These are phyloP conservation scores for Agrocybe praecox DNA, from an alignment of 768 basidiomycete species.

Conservation along the genomic window DNA sequence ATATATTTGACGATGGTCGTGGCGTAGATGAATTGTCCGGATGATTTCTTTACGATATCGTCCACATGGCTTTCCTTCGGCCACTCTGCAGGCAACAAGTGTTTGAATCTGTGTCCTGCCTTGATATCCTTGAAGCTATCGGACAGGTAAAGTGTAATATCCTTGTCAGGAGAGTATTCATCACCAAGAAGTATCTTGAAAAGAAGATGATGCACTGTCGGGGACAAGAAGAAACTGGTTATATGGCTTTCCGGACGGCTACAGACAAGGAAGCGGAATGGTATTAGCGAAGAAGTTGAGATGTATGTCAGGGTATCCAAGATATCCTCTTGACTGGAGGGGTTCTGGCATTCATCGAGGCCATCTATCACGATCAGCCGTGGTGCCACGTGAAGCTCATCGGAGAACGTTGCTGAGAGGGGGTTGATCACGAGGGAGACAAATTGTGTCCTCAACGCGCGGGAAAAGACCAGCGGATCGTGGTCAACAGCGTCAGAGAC, in stretches of 20 bases:
- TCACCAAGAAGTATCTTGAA: slow-evolving; percentile 5
- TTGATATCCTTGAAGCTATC: not conserved
- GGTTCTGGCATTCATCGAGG: slow-evolving; percentile 16
- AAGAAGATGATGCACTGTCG: not conserved
- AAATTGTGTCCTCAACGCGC: slow-evolving; percentile 4
- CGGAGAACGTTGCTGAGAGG: not conserved
- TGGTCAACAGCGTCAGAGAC: not conserved
- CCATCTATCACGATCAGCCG: slow-evolving; percentile 18
- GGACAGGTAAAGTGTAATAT: slow-evolving; percentile 2
- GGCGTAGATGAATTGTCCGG: slow-evolving; percentile 4
- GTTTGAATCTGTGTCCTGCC: not conserved
- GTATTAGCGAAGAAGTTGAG: not conserved
- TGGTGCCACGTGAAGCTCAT: not conserved
- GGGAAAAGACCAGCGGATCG: slow-evolving; percentile 4
- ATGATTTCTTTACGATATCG: not conserved
- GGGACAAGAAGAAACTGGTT: not conserved
- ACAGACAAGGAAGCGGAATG: slow-evolving; percentile 4
- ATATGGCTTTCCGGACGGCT: slow-evolving; percentile 12
- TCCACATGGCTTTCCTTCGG: not conserved
- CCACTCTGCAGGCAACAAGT: not conserved
- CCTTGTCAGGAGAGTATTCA: slow-evolving; percentile 2
- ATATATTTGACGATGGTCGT: not conserved
- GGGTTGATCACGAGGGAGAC: slow-evolving; percentile 7
- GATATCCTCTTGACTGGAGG: slow-evolving; percentile 2
- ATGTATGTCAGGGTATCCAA: not conserved